These are phyloP conservation scores for Erodium texanum DNA, from an alignment of 441 rosid genomes.

Conservation along the genomic window DNA sequence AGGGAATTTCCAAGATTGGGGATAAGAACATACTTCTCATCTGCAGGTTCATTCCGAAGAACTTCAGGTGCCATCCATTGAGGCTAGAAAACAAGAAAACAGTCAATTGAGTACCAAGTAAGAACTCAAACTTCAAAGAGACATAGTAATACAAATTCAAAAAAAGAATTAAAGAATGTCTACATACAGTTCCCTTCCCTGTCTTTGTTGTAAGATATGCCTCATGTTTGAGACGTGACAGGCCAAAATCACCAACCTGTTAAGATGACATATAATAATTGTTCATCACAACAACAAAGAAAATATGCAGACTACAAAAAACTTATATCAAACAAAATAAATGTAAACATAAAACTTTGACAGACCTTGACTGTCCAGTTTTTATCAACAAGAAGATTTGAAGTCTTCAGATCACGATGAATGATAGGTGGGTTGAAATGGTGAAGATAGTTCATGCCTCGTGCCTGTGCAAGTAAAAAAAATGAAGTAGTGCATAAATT, in stretches of 20 bases:
- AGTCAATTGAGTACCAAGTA: slow-evolving; percentile 17
- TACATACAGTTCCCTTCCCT: slow-evolving; percentile 84
- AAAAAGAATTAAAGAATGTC: neutral
- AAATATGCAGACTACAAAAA: neutral
- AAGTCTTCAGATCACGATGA: slow-evolving; percentile 96
- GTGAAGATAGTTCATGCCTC: slow-evolving; percentile 96
- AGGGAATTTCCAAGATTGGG: slow-evolving; percentile 12
- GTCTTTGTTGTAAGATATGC: slow-evolving; percentile 68
- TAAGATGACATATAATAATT: slow-evolving; percentile 15
- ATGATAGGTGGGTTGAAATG: slow-evolving; percentile 78
- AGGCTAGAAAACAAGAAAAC: slow-evolving; percentile 47
- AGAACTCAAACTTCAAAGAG: slow-evolving; percentile 13
- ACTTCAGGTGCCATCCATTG: slow-evolving; percentile 99
- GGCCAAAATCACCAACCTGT: slow-evolving; percentile 96
- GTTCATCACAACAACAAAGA: slow-evolving; percentile 7
- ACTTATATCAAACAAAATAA: neutral
- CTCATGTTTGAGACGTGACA: slow-evolving; percentile 80
- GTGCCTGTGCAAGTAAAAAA: slow-evolving; percentile 44
- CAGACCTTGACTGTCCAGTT: slow-evolving; percentile 92
- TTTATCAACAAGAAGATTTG: slow-evolving; percentile 84
- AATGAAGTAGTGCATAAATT: too few species aligned
- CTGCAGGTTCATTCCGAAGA: slow-evolving; percentile 81
- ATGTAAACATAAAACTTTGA: slow-evolving; percentile 10
- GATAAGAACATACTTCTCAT: slow-evolving; percentile 60
- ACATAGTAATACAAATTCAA: neutral